Conservation (phyloP, 225 moss, liverwort and hornwort genomes). For the Marchantia polymorpha region DNA sequence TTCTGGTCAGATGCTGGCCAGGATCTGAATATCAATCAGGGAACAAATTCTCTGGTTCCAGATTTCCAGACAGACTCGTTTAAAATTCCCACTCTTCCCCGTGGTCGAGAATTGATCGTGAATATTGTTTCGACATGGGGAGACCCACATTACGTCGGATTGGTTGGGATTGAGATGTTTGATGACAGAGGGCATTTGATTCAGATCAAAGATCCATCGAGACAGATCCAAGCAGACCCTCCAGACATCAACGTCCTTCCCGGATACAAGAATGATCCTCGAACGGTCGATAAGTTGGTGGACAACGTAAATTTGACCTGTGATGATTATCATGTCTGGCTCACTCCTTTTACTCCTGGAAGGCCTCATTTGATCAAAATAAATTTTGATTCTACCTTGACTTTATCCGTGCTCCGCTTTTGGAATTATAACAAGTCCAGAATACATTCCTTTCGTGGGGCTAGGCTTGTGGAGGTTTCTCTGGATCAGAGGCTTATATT, state of each 20-base stretch:
- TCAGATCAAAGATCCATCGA: constrained; percentile 31
- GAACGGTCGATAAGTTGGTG: constrained; percentile 50
- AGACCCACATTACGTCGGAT: constrained; percentile 51
- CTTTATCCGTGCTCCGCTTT: constrained; percentile 38
- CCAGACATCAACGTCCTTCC: constrained; percentile 54
- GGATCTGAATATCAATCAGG: constrained; percentile 16
- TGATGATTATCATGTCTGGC: constrained; percentile 53
- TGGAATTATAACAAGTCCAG: constrained; percentile 58
- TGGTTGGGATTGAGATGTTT: constrained; percentile 50
- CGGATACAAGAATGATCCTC: constrained; percentile 43
- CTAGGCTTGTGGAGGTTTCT: constrained; percentile 40
- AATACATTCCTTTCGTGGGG: constrained; percentile 52
- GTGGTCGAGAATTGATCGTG: constrained; percentile 36
- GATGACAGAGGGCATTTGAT: constrained; percentile 38
- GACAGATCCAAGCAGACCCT: constrained; percentile 45
- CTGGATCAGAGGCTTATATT: constrained; percentile 39
- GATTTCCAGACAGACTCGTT: constrained; percentile 18
- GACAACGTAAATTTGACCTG: constrained; percentile 54
- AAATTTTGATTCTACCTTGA: constrained; percentile 24
- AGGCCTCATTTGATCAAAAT: constrained; percentile 42
- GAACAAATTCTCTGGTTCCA: constrained; percentile 9
- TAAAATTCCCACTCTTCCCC: constrained; percentile 37
- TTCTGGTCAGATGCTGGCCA: constrained; percentile 15
- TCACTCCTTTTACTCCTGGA: constrained; percentile 48
- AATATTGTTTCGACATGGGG: constrained; percentile 54